Conservation (phyloP, 257 asterid genomes). For the Echites panduratus region DNA sequence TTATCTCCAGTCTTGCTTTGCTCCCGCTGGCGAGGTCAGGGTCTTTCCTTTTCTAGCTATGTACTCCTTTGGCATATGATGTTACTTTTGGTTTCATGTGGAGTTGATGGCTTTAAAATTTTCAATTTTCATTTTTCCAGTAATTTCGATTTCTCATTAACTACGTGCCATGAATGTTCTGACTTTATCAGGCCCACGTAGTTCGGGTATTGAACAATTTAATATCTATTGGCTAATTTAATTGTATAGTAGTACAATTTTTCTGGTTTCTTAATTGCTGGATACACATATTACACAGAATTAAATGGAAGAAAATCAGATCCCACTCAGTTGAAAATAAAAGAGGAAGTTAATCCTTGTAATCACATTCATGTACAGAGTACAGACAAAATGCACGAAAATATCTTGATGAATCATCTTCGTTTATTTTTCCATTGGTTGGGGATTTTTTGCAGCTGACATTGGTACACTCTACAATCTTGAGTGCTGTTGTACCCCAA, state of each 20-base stretch:
- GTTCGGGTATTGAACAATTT: background rate
- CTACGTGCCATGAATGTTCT: background rate
- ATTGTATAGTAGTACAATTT: background rate
- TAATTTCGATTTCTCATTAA: background rate
- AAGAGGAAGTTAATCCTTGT: background rate
- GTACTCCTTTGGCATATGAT: background rate
- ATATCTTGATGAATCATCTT: background rate
- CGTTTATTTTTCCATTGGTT: background rate
- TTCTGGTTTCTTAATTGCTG: background rate
- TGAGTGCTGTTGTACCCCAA: background rate
- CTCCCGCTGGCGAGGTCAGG: constrained; percentile 69
- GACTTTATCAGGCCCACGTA: background rate
- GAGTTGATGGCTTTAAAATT: background rate
- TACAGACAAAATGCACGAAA: background rate
- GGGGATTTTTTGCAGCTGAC: background rate
- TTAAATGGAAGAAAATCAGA: background rate
- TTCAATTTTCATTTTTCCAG: background rate
- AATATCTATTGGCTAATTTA: background rate
- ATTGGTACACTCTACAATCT: background rate
- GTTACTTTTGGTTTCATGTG: background rate
- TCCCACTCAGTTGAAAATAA: background rate
- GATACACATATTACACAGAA: background rate
- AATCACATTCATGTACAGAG: background rate
- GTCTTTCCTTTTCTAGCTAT: background rate
- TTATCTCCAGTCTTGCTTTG: constrained; percentile 76